phyloP scores from a whole-genome alignment of 2,329 filamentous ascomycete genomes.

The Ophiognomonia clavigignenti-juglandacearum region DNA sequence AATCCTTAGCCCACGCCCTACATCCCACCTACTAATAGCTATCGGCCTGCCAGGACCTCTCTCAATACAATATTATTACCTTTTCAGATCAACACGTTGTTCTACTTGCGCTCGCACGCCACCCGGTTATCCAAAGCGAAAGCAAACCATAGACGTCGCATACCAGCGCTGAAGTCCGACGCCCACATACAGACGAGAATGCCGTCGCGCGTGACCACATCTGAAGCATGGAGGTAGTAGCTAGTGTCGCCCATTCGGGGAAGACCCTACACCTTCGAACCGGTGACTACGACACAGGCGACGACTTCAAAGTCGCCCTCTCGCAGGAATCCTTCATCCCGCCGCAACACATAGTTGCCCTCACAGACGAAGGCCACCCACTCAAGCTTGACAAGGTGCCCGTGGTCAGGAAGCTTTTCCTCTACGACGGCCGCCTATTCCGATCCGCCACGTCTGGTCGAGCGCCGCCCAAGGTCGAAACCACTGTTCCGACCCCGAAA shows the following conservation, averaged over 20 bases:
- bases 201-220: slow-evolving; percentile 25
- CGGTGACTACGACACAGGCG: slow-evolving; percentile 69
- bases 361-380: slow-evolving; percentile 80
- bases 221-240: slow-evolving; percentile 33
- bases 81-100: no score
- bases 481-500: slow-evolving; percentile 47
- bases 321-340: slow-evolving; percentile 69
- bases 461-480: slow-evolving; percentile 38
- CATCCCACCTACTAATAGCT: no score
- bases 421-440: slow-evolving; percentile 81
- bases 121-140: no score
- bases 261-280: slow-evolving; percentile 77
- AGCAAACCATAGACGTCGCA: no score
- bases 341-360: slow-evolving; percentile 73
- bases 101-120: no score
- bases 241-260: slow-evolving; percentile 91
- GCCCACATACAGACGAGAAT: slow-evolving; percentile 58
- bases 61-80: no score
- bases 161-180: no score
- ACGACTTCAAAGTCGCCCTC: slow-evolving; percentile 81
- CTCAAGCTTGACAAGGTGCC: slow-evolving; percentile 76
- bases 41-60: no score
- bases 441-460: slow-evolving; percentile 47
- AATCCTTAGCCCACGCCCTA: no score
- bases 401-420: slow-evolving; percentile 86